A percentile compares a stretch with the other conserved stretches of the same genome.
Conservation (phyloP, 305 asterid species). For the Fraxinus ornus region DNA sequence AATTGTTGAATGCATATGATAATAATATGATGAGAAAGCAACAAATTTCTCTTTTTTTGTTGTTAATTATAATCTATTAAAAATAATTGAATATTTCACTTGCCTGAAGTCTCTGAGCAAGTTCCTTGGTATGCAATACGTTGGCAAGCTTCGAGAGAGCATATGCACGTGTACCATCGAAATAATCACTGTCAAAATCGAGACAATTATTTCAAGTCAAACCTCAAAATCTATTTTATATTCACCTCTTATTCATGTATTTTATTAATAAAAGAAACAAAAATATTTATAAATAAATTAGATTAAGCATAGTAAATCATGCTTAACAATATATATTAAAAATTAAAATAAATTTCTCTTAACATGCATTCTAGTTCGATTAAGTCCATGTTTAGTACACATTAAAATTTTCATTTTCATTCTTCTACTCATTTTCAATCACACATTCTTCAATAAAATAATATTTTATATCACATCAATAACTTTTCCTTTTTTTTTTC, state of each 20-base stretch:
- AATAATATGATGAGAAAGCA: constrained; percentile 17
- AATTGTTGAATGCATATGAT: background rate
- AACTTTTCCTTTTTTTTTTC: too few relatives aligned
- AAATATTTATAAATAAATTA: background rate
- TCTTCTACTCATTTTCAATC: too few relatives aligned
- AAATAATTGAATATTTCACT: constrained; percentile 11
- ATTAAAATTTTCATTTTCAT: too few relatives aligned
- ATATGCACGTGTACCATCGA: constrained; percentile 97
- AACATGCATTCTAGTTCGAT: background rate
- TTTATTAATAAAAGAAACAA: background rate
- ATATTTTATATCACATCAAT: too few relatives aligned
- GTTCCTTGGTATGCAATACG: constrained; percentile 94
- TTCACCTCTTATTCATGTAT: background rate
- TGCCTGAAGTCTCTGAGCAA: constrained; percentile 69
- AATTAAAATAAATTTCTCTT: too few relatives aligned
- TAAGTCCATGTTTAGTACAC: too few relatives aligned
- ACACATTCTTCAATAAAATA: too few relatives aligned
- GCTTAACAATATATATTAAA: background rate
- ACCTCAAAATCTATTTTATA: background rate
- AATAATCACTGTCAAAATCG: constrained; percentile 54
- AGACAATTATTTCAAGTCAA: constrained; percentile 40
- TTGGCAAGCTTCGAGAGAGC: constrained; percentile 98
- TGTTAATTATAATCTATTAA: background rate
- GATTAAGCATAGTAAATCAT: background rate
- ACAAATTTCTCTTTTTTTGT: constrained; percentile 28